Percentiles rank a stretch among this genome's conserved stretches.
These are phyloP conservation scores for Paramecium tetraurelia DNA, from an alignment of 73 alveolate species.

Conservation along the genomic window DNA sequence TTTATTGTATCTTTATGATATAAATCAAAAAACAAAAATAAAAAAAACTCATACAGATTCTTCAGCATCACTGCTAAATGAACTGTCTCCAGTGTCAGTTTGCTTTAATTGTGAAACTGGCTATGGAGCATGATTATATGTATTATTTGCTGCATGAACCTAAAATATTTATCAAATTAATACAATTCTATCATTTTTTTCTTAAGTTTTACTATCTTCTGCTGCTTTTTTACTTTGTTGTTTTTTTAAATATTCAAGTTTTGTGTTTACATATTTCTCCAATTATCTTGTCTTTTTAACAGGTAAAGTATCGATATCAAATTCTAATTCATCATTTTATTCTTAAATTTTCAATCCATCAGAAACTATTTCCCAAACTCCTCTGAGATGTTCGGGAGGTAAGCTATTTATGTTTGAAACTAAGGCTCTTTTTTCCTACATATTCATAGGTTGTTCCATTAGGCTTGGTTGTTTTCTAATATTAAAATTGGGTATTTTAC, in stretches of 20 bases:
- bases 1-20: not conserved
- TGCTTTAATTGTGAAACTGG: not conserved
- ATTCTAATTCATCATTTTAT: constrained; percentile 56
- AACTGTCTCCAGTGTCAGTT: constrained; percentile 42
- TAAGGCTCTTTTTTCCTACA: constrained; percentile 53
- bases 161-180: not conserved
- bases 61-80: constrained; percentile 45
- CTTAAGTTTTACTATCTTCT: not conserved
- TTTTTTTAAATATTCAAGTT: constrained; percentile 16
- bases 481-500: not conserved
- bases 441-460: constrained; percentile 61
- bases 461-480: not conserved
- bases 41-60: not conserved
- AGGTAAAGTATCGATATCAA: constrained; percentile 60
- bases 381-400: constrained; percentile 60
- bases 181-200: not conserved
- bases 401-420: constrained; percentile 31
- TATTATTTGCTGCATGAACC: not conserved
- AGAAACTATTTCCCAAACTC: constrained; percentile 64
- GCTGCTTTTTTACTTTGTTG: not conserved
- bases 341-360: constrained; percentile 33
- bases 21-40: not conserved
- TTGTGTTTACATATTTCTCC: constrained; percentile 47
- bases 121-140: not conserved
- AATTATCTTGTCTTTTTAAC: constrained; percentile 56